Evolutionary conservation across 495 filamentous ascomycete genomes (phyloP), one percentile per base, ranked within the genome.

Genomic region (Aspergillus ellipticus): DNA sequence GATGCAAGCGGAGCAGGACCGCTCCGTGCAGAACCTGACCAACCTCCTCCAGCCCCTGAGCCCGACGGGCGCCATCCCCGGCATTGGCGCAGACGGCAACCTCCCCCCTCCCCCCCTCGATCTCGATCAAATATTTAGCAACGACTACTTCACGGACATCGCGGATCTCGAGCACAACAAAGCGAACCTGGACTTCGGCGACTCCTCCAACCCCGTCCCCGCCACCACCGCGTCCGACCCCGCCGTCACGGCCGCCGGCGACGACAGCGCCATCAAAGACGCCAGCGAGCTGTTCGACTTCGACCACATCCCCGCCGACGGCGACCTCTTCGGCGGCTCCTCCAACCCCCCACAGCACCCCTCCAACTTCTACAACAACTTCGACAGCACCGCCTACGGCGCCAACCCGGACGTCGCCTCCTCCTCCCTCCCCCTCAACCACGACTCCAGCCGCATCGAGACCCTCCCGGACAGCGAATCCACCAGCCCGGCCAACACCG

Each of bases 41-140:
- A 81, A 81, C 31, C 66, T 89, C 0, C 75, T 96, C 20, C 84
- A 87, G 28, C 90, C 92, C 2, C 74, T 95, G 26, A 89, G 85
- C 62, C 91, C 90, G 0, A 88, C 81, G 5, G 90, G 90, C 11
- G 77, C 78, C 16, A 94, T 96, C 49, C 90, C 90, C 1, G 90
- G 89, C 9, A 66, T 95, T 3, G 76, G 76, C 26, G 59, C 68
- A 13, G 77, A 74, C 22, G 75, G 72, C 26, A 72, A 59, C 54
- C 66, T 68, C 22, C 68, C 67, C 35, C 70, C 69, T 42, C 70
- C 71, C 2, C 70, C 73, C 13, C 68, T 88, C 42, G 87, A 90
- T 59, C 74, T 89, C 1, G 88, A 89, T 63, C 79, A 87, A 58
- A 88, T 84, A 59, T 81, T 90, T 57, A 84, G 88, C 61, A 74